Percentiles rank a stretch among this genome's conserved stretches.
Evolutionary conservation across 805 yeast genomes (phyloP).

Genomic region (Naumovozyma castellii): DNA sequence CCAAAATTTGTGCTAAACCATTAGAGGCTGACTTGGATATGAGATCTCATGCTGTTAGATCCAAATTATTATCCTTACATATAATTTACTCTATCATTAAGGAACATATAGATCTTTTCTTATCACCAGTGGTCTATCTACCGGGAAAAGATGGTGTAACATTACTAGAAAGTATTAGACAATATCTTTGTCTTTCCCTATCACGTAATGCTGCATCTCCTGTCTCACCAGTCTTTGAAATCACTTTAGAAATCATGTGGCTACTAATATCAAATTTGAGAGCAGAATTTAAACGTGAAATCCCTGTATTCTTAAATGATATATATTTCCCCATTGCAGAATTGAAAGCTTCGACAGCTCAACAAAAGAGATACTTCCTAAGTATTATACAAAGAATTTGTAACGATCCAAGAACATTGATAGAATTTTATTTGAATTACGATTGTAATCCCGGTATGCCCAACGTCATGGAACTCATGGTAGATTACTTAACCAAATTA

Average conservation of each 20-base stretch:
- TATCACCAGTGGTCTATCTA: constrained; percentile 47
- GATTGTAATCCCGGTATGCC: constrained; percentile 82
- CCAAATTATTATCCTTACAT: constrained; percentile 81
- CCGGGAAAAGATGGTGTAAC: constrained; percentile 47
- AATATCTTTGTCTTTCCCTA: constrained; percentile 70
- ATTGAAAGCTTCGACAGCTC: constrained; percentile 81
- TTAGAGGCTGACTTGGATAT: constrained; percentile 72
- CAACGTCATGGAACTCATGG: constrained; percentile 74
- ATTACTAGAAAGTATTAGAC: constrained; percentile 72
- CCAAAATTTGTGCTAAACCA: constrained; percentile 79
- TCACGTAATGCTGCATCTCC: constrained; percentile 91
- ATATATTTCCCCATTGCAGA: constrained; percentile 92
- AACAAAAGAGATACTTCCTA: constrained; percentile 82
- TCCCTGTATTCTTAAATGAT: constrained; percentile 87
- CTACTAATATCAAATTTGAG: constrained; percentile 72
- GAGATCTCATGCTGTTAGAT: constrained; percentile 87
- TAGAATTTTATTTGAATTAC: constrained; percentile 88
- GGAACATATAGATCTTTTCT: constrained; percentile 75
- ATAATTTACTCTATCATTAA: constrained; percentile 76
- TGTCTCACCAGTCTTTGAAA: constrained; percentile 82
- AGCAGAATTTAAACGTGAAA: constrained; percentile 81
- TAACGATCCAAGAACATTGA: constrained; percentile 79
- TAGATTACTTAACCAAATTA: constrained; percentile 60
- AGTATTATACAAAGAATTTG: constrained; percentile 74
- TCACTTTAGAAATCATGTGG: constrained; percentile 91